Evolutionary conservation across 495 filamentous ascomycete species (phyloP).

Genomic region (Articulospora tetracladia): DNA sequence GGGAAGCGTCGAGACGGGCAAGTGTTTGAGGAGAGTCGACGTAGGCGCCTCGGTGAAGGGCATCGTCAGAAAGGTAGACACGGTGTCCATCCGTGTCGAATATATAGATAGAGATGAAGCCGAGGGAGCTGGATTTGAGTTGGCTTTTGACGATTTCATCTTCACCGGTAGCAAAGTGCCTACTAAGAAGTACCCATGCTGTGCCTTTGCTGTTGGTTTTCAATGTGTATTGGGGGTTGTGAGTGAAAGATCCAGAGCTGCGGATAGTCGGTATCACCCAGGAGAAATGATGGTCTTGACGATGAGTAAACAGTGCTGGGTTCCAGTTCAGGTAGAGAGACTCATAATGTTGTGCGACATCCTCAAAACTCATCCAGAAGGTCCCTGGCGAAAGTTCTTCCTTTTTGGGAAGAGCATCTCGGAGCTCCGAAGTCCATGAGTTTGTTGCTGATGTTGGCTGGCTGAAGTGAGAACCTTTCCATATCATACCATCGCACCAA

Average conservation of each 20-base stretch:
- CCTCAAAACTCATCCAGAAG: conserved; percentile 89
- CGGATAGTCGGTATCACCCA: conserved; percentile 70
- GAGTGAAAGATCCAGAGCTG: conserved; percentile 60
- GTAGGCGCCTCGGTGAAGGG: conserved; percentile 68
- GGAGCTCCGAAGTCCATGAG: conserved; percentile 15
- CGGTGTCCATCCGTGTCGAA: conserved; percentile 70
- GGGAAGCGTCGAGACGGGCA: conserved; percentile 63
- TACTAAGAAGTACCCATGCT: conserved; percentile 80
- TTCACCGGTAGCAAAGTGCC: conserved; percentile 65
- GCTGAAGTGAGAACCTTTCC: conserved; percentile 42
- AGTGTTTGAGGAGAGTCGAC: conserved; percentile 93
- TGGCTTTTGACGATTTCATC: conserved; percentile 36
- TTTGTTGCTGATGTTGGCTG: background rate
- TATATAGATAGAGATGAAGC: conserved; percentile 83
- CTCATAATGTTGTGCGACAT: conserved; percentile 85
- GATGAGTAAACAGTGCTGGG: conserved; percentile 72
- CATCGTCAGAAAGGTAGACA: conserved; percentile 66
- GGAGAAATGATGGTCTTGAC: conserved; percentile 84
- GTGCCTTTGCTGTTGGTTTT: conserved; percentile 49
- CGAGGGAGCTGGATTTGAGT: conserved; percentile 41
- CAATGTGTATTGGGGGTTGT: conserved; percentile 82
- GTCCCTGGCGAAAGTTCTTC: conserved; percentile 50
- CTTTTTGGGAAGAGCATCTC: conserved; percentile 10
- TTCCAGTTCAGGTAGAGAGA: conserved; percentile 98
- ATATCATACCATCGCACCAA: conserved; percentile 78